A percentile compares a stretch with the other conserved stretches of the same genome.
phyloP scores from a whole-genome alignment of 2,329 filamentous ascomycete genomes.

The Apiospora marii region DNA sequence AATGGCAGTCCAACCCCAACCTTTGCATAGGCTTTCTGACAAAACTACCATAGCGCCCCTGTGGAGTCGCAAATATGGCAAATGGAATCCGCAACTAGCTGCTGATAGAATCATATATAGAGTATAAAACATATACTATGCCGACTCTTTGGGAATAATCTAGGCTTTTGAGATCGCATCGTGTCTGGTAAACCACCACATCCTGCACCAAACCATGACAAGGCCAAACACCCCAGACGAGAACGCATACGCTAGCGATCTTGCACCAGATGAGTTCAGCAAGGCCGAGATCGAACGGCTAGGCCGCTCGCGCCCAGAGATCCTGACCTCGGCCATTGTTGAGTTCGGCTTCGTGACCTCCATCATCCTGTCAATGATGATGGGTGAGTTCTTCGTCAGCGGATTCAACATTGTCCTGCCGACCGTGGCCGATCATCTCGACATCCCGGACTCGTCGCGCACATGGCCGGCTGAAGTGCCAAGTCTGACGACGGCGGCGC shows the following conservation, averaged over 20 bases:
- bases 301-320: conserved; percentile 63
- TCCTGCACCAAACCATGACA: conserved; percentile 21
- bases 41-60: background rate
- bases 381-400: conserved; percentile 77
- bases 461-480: conserved; percentile 72
- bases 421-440: conserved; percentile 64
- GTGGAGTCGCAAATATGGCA: background rate
- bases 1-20: conserved; percentile 11
- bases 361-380: conserved; percentile 64
- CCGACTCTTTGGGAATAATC: background rate
- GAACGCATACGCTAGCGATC: conserved; percentile 28
- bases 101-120: background rate
- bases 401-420: conserved; percentile 80
- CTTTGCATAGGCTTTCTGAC: conserved; percentile 9
- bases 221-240: conserved; percentile 27
- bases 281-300: conserved; percentile 58
- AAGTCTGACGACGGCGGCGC: conserved; percentile 60
- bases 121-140: background rate
- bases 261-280: conserved; percentile 32
- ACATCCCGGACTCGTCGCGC: conserved; percentile 66
- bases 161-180: background rate
- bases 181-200: background rate
- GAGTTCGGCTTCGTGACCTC: conserved; percentile 69
- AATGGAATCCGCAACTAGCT: background rate
- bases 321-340: conserved; percentile 56